Percentiles rank a stretch among this genome's conserved stretches.
Conservation (phyloP, 176 grass and related monocot species). For the Cenchrus fungigraminus region DNA sequence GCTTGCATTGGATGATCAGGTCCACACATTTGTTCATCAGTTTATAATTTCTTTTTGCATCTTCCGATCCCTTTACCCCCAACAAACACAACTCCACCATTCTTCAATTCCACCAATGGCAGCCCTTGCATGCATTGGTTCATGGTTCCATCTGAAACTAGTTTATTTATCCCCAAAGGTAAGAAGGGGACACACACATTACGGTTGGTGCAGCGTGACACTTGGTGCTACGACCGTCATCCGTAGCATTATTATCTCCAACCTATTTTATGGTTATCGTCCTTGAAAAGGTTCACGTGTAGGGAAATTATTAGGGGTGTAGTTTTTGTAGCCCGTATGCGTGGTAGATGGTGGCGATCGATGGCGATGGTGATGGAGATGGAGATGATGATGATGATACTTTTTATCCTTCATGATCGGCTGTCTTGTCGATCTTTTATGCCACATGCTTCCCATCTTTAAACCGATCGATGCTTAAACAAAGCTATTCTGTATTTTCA, state of each 20-base stretch:
- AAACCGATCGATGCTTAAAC: slow-evolving; percentile 21
- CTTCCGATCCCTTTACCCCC: slow-evolving; percentile 12
- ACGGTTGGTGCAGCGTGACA: slow-evolving; percentile 11
- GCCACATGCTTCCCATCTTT: slow-evolving; percentile 36
- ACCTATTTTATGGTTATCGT: slow-evolving; percentile 11
- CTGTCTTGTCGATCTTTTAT: slow-evolving; percentile 32
- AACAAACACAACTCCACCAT: slow-evolving; percentile 24
- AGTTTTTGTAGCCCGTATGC: slow-evolving; percentile 3
- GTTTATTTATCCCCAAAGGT: slow-evolving; percentile 32
- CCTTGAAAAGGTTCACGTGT: slow-evolving; percentile 25
- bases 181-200: not conserved
- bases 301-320: slow-evolving; percentile 26
- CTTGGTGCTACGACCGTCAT: slow-evolving; percentile 31
- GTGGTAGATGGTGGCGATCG: slow-evolving; percentile 6
- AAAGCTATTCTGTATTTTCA: slow-evolving; percentile 18
- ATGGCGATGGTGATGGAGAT: not conserved
- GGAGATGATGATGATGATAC: slow-evolving; percentile 13
- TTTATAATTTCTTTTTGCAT: not conserved
- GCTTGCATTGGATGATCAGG: slow-evolving; percentile 1
- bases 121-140: slow-evolving; percentile 19
- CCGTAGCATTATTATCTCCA: slow-evolving; percentile 23
- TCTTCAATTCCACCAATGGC: slow-evolving; percentile 25
- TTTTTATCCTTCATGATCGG: slow-evolving; percentile 30
- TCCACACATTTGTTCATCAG: slow-evolving; percentile 23
- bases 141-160: slow-evolving; percentile 23